Base-by-base conservation (phyloP, 2,329 filamentous ascomycete species). In the Bipolaris zeicola region DNA sequence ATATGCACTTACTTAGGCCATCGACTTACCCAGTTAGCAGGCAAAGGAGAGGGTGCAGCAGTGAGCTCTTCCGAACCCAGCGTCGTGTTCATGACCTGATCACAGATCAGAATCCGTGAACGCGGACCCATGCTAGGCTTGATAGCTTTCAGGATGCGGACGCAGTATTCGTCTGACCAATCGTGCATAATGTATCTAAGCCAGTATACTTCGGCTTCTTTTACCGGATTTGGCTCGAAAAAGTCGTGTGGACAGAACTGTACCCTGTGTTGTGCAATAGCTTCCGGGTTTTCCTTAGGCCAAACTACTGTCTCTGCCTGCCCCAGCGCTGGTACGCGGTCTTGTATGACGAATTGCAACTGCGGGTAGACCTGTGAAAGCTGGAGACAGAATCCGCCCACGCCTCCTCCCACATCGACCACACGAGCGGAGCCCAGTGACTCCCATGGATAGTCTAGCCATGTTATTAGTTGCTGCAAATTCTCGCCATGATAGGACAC, bases 361-460 rank as follows among this genome's bases (percentile, higher is more conserved):
- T 31, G 14, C 22, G 42, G 42, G 16, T 44, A 31, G 26, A 44
- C 24, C n/a, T 44, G 42, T 26, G 42, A 44, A 8, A 44, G 42
- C 14, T 44, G 42, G 58, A 60, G 5, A 57, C 34, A 1, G 66
- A 56, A 41, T 28, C 71, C 69, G 0, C 72, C 71, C 11, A 73
- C 72, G 1, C 72, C 70, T n/a, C 72, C 72, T 2, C 72, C 72
- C 2, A 75, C 57, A 20, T 75, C 70, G 10, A 74, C 69, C 6
- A 75, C 51, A 1, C 72, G 33, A 2, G 65, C 67, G 4, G 66
- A 66, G 3, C 24, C 42, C 13, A 44, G 22, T 10, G 42, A 44
- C 7, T 31, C 42, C 42, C 42, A 44, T 3, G 42, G 42, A 44
- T 28, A 44, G 28, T 44, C 42, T 44, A 26, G 14, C 3, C n/a